A percentile compares a stretch with the other conserved stretches of the same genome.
These are phyloP conservation scores for Phytomonas francai DNA, from an alignment of 208 protist genomes.

Conservation along the genomic window DNA sequence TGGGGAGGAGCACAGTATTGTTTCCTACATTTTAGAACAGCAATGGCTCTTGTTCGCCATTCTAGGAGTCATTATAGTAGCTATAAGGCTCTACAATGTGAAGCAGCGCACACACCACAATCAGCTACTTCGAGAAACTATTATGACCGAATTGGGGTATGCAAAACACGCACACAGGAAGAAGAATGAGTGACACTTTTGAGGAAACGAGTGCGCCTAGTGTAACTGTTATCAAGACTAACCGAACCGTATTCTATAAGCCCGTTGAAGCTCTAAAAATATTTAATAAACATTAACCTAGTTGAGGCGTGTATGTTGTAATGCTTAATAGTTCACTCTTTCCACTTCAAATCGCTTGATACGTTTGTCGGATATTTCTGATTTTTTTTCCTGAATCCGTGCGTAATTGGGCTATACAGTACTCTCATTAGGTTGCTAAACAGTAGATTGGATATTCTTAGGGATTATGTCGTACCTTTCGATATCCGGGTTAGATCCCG, in stretches of 20 bases:
- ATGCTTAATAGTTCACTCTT: neutral
- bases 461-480: slow-evolving; percentile 7
- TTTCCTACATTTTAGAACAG: slow-evolving; percentile 1
- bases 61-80: slow-evolving; percentile 65
- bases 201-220: no score
- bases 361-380: neutral
- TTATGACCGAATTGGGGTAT: slow-evolving; percentile 60
- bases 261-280: neutral
- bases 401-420: neutral
- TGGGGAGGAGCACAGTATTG: neutral
- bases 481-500: neutral
- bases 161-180: slow-evolving; percentile 18
- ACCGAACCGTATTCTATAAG: no score
- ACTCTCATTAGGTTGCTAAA: neutral
- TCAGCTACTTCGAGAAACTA: slow-evolving; percentile 42
- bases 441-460: neutral
- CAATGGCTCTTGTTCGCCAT: slow-evolving; percentile 64
- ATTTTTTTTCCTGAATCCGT: slow-evolving; percentile 2
- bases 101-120: slow-evolving; percentile 54
- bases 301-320: neutral
- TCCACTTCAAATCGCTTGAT: neutral
- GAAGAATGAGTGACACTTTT: slow-evolving; percentile 8
- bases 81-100: slow-evolving; percentile 70
- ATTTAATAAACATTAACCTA: neutral
- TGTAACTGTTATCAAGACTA: neutral